Conservation (phyloP, 306 rosid species). For the Vigna trinervia region DNA sequence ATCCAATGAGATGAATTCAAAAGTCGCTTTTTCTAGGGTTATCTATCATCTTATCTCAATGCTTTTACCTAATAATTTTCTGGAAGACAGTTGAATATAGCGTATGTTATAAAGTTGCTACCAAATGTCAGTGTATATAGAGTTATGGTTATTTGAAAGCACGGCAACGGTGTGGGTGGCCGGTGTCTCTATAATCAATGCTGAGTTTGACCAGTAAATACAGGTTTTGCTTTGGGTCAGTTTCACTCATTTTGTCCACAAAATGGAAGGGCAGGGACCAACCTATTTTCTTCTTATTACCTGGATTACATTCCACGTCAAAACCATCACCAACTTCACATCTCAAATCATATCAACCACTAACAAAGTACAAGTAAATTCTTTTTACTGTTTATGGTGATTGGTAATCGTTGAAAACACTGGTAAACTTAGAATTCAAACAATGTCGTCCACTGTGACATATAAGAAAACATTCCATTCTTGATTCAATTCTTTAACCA, state of each 20-base stretch:
- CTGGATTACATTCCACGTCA: no score
- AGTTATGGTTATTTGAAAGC: no score
- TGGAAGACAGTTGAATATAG: neutral
- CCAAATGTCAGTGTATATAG: neutral
- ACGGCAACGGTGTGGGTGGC: no score
- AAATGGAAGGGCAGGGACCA: neutral
- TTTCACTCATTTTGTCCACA: slow-evolving; percentile 41
- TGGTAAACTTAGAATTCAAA: rapidly evolving
- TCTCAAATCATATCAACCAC: neutral
- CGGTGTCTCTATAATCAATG: neutral
- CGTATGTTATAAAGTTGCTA: neutral
- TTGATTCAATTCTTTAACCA: no score
- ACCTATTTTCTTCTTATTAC: neutral
- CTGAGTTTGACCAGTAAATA: slow-evolving; percentile 4
- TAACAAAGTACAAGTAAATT: no score
- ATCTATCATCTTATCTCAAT: neutral
- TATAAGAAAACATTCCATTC: rapidly evolving
- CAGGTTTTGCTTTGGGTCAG: slow-evolving; percentile 15
- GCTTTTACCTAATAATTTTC: neutral
- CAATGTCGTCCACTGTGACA: no score
- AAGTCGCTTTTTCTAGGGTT: neutral
- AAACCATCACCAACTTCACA: no score
- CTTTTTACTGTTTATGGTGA: neutral
- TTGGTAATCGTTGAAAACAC: no score
- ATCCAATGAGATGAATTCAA: neutral